These are phyloP conservation scores for Prunella vulgaris DNA, from an alignment of 257 asterid species.

Conservation along the genomic window DNA sequence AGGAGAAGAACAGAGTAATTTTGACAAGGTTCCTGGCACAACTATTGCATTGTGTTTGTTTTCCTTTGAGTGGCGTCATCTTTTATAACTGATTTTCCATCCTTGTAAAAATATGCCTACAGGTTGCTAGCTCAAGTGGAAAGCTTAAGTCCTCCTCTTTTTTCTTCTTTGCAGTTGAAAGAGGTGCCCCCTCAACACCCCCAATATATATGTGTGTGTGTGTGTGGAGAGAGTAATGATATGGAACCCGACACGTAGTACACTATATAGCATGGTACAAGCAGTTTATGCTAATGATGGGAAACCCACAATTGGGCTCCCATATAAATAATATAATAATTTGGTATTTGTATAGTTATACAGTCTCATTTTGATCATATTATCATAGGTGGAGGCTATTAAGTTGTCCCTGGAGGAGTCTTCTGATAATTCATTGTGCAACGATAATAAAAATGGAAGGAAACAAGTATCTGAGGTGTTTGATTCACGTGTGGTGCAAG, in stretches of 20 bases:
- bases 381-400: constrained; percentile 59
- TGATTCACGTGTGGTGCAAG: constrained; percentile 27
- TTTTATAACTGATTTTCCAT: constrained; percentile 7
- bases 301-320: no score
- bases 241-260: no score
- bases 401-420: constrained; percentile 36
- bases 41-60: constrained; percentile 1
- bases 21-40: constrained; percentile 49
- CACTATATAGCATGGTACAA: no score
- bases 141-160: constrained; percentile 51
- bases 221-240: no score
- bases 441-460: constrained; percentile 26
- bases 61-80: constrained; percentile 10
- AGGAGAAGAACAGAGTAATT: constrained; percentile 44
- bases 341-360: constrained; percentile 8
- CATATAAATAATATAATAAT: no score
- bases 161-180: constrained; percentile 61
- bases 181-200: constrained; percentile 44
- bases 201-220: background rate
- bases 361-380: constrained; percentile 30
- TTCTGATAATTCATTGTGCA: constrained; percentile 25
- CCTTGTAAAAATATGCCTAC: constrained; percentile 25
- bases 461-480: constrained; percentile 24
- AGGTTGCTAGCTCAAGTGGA: constrained; percentile 60
- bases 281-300: no score